Percentiles rank a stretch among this genome's conserved stretches.
phyloP scores from a whole-genome alignment of 352 stramenopile species.

The Pythium rhizo-oryzae region DNA sequence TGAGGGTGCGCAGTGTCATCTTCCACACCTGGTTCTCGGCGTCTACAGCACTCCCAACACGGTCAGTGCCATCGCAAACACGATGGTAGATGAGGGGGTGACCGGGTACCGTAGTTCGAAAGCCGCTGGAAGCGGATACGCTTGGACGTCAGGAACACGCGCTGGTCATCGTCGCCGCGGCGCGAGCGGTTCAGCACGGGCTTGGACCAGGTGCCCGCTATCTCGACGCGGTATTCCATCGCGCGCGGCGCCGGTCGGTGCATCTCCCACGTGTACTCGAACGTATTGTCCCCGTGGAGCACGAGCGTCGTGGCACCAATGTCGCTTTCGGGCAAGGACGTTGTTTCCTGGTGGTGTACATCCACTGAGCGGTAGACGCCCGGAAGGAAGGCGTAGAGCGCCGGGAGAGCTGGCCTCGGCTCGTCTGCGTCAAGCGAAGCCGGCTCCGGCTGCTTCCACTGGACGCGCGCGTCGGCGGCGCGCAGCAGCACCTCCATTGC shows the following conservation, averaged over 20 bases:
- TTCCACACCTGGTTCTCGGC: slow-evolving; percentile 60
- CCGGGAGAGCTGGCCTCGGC: neutral
- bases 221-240: slow-evolving; percentile 78
- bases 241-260: slow-evolving; percentile 46
- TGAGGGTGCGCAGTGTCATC: slow-evolving; percentile 68
- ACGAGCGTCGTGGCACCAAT: slow-evolving; percentile 31
- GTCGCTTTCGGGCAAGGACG: slow-evolving; percentile 3
- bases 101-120: slow-evolving; percentile 73
- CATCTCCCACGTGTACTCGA: slow-evolving; percentile 79
- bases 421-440: neutral
- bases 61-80: neutral
- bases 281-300: slow-evolving; percentile 81
- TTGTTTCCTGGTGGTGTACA: neutral
- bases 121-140: slow-evolving; percentile 71
- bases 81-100: neutral
- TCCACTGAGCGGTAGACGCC: slow-evolving; percentile 51
- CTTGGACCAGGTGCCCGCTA: slow-evolving; percentile 67
- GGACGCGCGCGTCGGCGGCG: slow-evolving; percentile 59
- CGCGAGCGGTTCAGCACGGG: slow-evolving; percentile 77
- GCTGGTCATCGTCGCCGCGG: slow-evolving; percentile 70
- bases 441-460: slow-evolving; percentile 43
- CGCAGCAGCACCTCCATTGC: slow-evolving; percentile 66
- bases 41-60: slow-evolving; percentile 35
- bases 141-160: slow-evolving; percentile 60
- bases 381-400: slow-evolving; percentile 59